These are phyloP conservation scores for Acanthamoeba culbertsoni DNA, from an alignment of 208 protist species.

Conservation along the genomic window DNA sequence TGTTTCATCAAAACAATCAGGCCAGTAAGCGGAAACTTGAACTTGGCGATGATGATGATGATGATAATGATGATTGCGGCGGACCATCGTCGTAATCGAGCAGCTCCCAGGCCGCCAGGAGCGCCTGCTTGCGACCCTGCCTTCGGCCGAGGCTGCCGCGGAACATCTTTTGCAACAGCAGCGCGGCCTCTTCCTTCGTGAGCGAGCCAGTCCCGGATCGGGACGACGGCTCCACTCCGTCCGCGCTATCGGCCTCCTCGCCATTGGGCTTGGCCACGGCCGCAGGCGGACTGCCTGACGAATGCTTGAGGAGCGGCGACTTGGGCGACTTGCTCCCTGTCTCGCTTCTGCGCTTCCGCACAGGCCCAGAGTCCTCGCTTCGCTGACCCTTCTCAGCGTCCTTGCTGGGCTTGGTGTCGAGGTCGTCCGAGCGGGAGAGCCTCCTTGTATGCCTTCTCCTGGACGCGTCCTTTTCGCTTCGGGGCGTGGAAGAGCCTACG, in stretches of 20 bases:
- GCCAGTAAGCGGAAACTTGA: background rate
- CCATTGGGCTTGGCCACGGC: too few relatives aligned
- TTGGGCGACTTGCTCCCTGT: too few relatives aligned
- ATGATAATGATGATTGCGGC: background rate
- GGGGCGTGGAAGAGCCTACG: background rate
- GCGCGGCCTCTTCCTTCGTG: conserved; percentile 1
- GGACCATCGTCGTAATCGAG: conserved; percentile 12
- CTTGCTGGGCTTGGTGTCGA: too few relatives aligned
- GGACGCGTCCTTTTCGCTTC: background rate
- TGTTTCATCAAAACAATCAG: background rate
- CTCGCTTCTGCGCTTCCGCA: too few relatives aligned
- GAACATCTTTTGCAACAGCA: background rate
- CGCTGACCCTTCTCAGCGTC: background rate
- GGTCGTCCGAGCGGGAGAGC: too few relatives aligned
- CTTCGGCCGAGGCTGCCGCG: background rate
- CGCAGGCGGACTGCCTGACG: too few relatives aligned
- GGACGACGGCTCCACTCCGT: too few relatives aligned
- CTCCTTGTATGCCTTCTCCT: background rate
- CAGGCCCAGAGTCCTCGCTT: background rate
- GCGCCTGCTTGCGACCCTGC: conserved; percentile 3
- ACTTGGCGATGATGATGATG: background rate
- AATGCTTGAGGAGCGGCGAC: too few relatives aligned
- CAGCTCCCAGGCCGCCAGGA: background rate
- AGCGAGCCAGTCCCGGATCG: too few relatives aligned
- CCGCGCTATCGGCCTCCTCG: too few relatives aligned